Conservation (phyloP, 805 yeast species). For the Kluyveromyces starmeri region DNA sequence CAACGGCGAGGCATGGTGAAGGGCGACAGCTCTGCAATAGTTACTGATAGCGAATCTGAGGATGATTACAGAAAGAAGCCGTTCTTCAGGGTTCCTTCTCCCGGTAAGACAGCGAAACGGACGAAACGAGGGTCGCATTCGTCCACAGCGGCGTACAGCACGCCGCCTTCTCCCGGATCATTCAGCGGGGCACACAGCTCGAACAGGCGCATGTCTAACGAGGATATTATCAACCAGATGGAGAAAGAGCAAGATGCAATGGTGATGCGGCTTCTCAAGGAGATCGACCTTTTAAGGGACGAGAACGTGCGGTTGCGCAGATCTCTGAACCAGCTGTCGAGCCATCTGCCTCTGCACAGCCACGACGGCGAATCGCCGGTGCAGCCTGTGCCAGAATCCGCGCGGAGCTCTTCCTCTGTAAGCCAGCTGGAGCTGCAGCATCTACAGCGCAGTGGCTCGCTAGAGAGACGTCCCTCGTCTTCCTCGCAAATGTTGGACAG, state of each 20-base stretch:
- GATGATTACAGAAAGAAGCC: constrained; percentile 6
- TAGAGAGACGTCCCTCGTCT: constrained; percentile 2
- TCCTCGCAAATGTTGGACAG: constrained; percentile 7
- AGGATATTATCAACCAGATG: constrained; percentile 48
- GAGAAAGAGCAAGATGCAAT: constrained; percentile 60
- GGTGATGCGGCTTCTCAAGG: constrained; percentile 45
- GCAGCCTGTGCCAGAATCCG: not conserved
- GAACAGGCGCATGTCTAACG: constrained; percentile 23
- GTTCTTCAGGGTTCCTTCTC: constrained; percentile 6
- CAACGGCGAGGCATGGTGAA: constrained; percentile 1
- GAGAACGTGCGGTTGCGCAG: constrained; percentile 36
- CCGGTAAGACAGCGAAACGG: constrained; percentile 8
- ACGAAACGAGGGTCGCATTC: constrained; percentile 5
- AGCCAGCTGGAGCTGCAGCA: not conserved
- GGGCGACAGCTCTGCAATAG: constrained; percentile 3
- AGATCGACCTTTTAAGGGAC: constrained; percentile 38
- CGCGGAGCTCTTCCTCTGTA: not conserved
- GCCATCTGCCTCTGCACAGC: constrained; percentile 1
- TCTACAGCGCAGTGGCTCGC: not conserved
- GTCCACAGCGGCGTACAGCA: constrained; percentile 2
- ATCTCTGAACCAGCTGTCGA: constrained; percentile 12
- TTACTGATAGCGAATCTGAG: constrained; percentile 7
- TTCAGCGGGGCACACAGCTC: not conserved
- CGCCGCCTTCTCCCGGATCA: constrained; percentile 6
- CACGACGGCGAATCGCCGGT: not conserved